Conservation (phyloP, 768 basidiomycete species). For the Phanerodontia chrysosporium region DNA sequence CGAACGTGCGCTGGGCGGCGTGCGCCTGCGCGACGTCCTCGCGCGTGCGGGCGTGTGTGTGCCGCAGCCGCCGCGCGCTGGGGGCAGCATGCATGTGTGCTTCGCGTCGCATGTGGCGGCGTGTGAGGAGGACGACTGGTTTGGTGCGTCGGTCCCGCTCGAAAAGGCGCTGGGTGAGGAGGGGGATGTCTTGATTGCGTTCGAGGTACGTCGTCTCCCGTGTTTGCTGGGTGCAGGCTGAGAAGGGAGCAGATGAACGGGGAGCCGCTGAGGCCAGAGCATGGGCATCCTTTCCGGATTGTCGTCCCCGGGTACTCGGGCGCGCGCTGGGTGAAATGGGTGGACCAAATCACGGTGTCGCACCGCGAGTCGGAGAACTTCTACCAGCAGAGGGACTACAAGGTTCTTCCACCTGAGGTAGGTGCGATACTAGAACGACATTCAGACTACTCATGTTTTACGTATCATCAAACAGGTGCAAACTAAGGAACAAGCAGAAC, state of each 20-base stretch:
- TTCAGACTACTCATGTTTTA: background rate
- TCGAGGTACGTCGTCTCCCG: conserved; percentile 38
- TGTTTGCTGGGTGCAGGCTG: background rate
- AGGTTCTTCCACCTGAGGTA: conserved; percentile 10
- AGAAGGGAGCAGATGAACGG: background rate
- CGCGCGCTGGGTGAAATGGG: conserved; percentile 9
- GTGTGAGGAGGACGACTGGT: conserved; percentile 58
- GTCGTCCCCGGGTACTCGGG: conserved; percentile 8
- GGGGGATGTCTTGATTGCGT: conserved; percentile 55
- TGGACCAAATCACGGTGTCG: conserved; percentile 6
- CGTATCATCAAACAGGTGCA: conserved; percentile 5
- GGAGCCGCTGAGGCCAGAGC: background rate
- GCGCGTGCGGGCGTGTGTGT: conserved; percentile 33
- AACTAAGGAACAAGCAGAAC: conserved; percentile 18
- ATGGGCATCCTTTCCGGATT: conserved; percentile 6
- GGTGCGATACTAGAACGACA: background rate
- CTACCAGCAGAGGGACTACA: conserved; percentile 12
- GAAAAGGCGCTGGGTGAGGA: conserved; percentile 41
- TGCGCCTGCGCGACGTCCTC: conserved; percentile 53
- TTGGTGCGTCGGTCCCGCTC: conserved; percentile 59
- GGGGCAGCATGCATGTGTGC: conserved; percentile 44
- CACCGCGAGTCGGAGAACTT: conserved; percentile 7
- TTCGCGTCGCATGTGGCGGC: conserved; percentile 56
- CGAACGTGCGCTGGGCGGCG: conserved; percentile 66
- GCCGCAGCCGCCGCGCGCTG: background rate